Percentiles rank a stretch among this genome's conserved stretches.
Evolutionary conservation across 2,329 filamentous ascomycete genomes (phyloP).

Genomic region (Phialophora macrospora): DNA sequence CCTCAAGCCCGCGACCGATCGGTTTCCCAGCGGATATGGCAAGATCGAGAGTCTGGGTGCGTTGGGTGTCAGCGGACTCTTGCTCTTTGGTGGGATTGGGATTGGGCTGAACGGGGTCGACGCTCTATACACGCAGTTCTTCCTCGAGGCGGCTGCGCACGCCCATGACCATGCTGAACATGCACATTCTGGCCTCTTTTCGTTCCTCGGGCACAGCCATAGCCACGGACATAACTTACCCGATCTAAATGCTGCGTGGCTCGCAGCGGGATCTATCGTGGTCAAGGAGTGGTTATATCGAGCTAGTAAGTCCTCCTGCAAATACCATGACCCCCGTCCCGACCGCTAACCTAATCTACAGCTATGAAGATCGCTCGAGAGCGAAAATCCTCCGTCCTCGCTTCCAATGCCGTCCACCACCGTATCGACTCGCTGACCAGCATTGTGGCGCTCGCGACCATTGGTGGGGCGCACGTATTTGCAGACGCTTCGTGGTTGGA

Average conservation of each 20-base stretch:
- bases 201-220: conserved; percentile 62
- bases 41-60: conserved; percentile 97
- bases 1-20: conserved; percentile 77
- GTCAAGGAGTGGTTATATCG: conserved; percentile 97
- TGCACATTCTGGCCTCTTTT: conserved; percentile 57
- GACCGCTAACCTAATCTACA: conserved; percentile 45
- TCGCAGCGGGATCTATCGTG: conserved; percentile 85
- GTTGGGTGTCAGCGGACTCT: conserved; percentile 86
- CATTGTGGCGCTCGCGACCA: conserved; percentile 86
- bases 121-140: conserved; percentile 73
- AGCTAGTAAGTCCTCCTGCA: conserved; percentile 70
- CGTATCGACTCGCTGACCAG: conserved; percentile 94
- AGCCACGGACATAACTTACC: conserved; percentile 69
- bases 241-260: conserved; percentile 91
- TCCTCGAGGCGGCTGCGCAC: conserved; percentile 66
- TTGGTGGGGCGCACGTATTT: conserved; percentile 85
- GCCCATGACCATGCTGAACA: conserved; percentile 47
- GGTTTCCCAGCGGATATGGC: conserved; percentile 89
- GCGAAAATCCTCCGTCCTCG: conserved; percentile 92
- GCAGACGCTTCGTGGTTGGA: conserved; percentile 89
- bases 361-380: conserved; percentile 94
- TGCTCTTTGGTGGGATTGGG: conserved; percentile 85
- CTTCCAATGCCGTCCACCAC: conserved; percentile 95
- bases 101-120: conserved; percentile 82
- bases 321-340: conserved; percentile 10